Conservation (phyloP, 192 early-diverging fungal genomes). For the Chytriomyces confervae region DNA sequence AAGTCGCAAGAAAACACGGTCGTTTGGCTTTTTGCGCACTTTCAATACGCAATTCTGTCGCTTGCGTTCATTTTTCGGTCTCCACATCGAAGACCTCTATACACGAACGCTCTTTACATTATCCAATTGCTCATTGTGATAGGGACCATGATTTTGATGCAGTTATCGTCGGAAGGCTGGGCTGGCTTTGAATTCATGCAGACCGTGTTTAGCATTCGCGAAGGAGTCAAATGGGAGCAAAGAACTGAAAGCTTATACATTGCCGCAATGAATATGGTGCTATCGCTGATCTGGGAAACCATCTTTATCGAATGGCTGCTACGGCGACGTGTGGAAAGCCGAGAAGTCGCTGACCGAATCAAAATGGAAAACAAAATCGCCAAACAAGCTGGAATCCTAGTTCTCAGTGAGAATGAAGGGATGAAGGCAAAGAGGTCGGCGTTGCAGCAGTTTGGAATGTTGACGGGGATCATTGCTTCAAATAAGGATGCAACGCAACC, state of each 20-base stretch:
- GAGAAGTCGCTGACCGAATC: slow-evolving; percentile 29
- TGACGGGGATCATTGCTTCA: slow-evolving; percentile 16
- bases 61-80: slow-evolving; percentile 41
- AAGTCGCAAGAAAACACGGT: slow-evolving; percentile 52
- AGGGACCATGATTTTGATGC: slow-evolving; percentile 34
- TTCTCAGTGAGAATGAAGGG: neutral
- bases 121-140: slow-evolving; percentile 30
- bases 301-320: slow-evolving; percentile 42
- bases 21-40: slow-evolving; percentile 57
- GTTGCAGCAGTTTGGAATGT: slow-evolving; percentile 25
- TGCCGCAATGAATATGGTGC: slow-evolving; percentile 34
- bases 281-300: slow-evolving; percentile 32
- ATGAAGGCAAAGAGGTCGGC: slow-evolving; percentile 8
- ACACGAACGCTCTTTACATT: slow-evolving; percentile 52
- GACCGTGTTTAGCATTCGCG: slow-evolving; percentile 36
- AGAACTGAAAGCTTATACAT: slow-evolving; percentile 34
- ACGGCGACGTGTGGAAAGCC: slow-evolving; percentile 25
- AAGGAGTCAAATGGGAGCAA: slow-evolving; percentile 39
- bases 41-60: slow-evolving; percentile 42
- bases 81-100: slow-evolving; percentile 49
- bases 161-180: slow-evolving; percentile 34
- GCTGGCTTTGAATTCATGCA: slow-evolving; percentile 35
- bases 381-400: slow-evolving; percentile 19
- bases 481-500: neutral
- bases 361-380: slow-evolving; percentile 19